phyloP scores from a whole-genome alignment of 2,329 filamentous ascomycete genomes.

The Aspergillus awamori region DNA sequence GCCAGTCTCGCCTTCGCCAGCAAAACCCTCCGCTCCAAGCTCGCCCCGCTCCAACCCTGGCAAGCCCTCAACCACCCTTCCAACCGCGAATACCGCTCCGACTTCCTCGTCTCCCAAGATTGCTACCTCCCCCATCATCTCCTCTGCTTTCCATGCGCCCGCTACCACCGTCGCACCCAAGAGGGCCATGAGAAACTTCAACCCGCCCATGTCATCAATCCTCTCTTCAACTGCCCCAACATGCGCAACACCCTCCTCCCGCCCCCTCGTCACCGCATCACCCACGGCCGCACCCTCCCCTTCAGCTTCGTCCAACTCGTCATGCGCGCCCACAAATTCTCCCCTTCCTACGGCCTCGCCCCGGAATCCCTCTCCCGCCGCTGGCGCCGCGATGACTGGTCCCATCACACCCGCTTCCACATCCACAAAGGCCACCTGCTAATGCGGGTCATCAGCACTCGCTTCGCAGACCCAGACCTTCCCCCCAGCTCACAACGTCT shows the following conservation, averaged over 20 bases:
- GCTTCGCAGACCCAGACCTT: constrained; percentile 56
- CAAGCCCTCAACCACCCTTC: constrained; percentile 43
- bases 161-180: constrained; percentile 58
- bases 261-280: constrained; percentile 57
- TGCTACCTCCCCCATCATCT: constrained; percentile 57
- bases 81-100: constrained; percentile 50
- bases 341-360: constrained; percentile 52
- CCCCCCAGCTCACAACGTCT: constrained; percentile 57
- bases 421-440: constrained; percentile 58
- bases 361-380: constrained; percentile 53
- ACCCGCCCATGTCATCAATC: constrained; percentile 57
- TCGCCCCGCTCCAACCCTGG: constrained; percentile 48
- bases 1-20: constrained; percentile 55
- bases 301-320: constrained; percentile 63
- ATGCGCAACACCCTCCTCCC: constrained; percentile 51
- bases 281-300: constrained; percentile 58
- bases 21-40: constrained; percentile 47
- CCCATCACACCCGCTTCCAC: constrained; percentile 58
- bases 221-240: constrained; percentile 60
- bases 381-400: constrained; percentile 60
- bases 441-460: constrained; percentile 60
- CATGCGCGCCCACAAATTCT: constrained; percentile 53
- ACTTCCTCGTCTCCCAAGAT: constrained; percentile 58
- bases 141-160: constrained; percentile 61
- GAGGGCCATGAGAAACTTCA: constrained; percentile 58